These are phyloP conservation scores for Microcyclospora tardicrescens DNA, from an alignment of 2,329 filamentous ascomycete species.

Conservation along the genomic window DNA sequence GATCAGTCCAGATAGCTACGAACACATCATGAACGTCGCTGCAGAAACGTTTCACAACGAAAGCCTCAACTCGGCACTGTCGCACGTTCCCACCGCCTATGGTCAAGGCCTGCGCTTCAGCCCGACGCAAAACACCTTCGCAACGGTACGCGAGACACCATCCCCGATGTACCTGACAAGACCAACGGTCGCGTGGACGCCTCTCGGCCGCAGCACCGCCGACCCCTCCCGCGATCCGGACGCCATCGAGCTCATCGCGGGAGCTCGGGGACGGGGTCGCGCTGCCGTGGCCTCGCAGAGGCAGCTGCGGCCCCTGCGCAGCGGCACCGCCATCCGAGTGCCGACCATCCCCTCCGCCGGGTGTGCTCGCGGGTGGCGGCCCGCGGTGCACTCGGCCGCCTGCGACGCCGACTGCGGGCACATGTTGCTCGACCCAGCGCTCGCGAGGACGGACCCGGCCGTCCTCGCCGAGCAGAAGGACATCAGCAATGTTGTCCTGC, in stretches of 20 bases:
- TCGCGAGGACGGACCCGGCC: slow-evolving; percentile 1
- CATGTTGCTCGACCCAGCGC: slow-evolving; percentile 5
- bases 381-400: slow-evolving; percentile 1
- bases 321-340: neutral
- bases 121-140: slow-evolving; percentile 8
- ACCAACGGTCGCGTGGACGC: too few relatives aligned
- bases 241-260: slow-evolving; percentile 1
- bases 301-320: neutral
- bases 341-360: neutral
- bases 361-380: neutral
- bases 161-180: too few relatives aligned
- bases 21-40: slow-evolving; percentile 11
- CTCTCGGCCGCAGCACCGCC: neutral
- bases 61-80: neutral
- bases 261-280: slow-evolving; percentile 2
- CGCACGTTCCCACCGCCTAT: slow-evolving; percentile 1
- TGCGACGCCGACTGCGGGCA: slow-evolving; percentile 4
- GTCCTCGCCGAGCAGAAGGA: slow-evolving; percentile 7
- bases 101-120: slow-evolving; percentile 6
- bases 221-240: slow-evolving; percentile 1
- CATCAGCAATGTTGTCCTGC: slow-evolving; percentile 8
- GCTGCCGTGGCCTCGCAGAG: neutral
- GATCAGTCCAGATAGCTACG: slow-evolving; percentile 3
- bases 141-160: slow-evolving; percentile 4
- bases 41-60: slow-evolving; percentile 3